Evolutionary conservation across 2,329 filamentous ascomycete species (phyloP), one percentile per base, ranked within the genome.

Genomic region (Volutella citrinella): DNA sequence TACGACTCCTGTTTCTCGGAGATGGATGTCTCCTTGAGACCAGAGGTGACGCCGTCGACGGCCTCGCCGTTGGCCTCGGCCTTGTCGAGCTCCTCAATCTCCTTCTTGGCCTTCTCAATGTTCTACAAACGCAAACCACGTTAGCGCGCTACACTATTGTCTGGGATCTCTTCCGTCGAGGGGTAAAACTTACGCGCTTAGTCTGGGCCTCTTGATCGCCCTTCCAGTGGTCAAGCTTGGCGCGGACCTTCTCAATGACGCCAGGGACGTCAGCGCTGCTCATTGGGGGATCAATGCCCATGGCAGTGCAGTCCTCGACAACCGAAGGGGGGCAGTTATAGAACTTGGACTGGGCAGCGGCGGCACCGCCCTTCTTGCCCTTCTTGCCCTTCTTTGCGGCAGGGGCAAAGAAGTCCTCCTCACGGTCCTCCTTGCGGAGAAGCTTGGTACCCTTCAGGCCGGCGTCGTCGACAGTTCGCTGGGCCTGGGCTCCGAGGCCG

Each of bases 91-190:
- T 82, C 82, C 60, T 90, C 87, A 45, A 98, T 94, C 65, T 96
- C 89, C 66, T 91, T 91, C 73, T 95, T 85, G 42, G 93, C 93
- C 68, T 96, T 95, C 46, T 88, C 87, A 42, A 97, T 84, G 74
- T 98, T 98, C 93, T 97, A 55, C 18, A 24, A 17, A 23, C 7
- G 55, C 18, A 24, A 17, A 23, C 7, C 7, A 19, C 7, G 41
- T 68, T 56, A 68, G 56, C 38, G 48, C 45, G 34, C 7, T 20
- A 32, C 10, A 19, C 12, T 20, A 15, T 22, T 19, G 16, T 13
- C 5, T 8, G 11, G 3, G 18, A 38, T 24, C 13, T n/a, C 10
- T 19, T n/a, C 13, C 15, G 22, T n/a, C 7, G 23, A 28, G 11
- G 21, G 48, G 68, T 14, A 16, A 36, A 30, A 54, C 83, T 73